Conservation (phyloP, 1,139 yeast species). For the Candida pseudoviswanathii region DNA sequence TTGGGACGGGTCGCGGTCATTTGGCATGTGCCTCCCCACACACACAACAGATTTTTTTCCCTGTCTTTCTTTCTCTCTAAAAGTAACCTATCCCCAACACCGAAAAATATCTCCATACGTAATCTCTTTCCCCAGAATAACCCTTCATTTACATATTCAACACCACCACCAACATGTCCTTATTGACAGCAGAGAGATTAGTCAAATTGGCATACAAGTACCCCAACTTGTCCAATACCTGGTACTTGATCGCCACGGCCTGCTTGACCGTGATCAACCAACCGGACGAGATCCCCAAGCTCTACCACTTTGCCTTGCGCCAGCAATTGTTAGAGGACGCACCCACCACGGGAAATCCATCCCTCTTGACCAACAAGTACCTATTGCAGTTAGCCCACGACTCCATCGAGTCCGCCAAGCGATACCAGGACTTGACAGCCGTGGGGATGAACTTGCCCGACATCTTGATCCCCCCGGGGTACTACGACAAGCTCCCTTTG, state of each 20-base stretch:
- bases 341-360: constrained; percentile 6
- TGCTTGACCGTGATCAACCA: constrained; percentile 79
- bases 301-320: constrained; percentile 74
- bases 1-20: too few relatives aligned
- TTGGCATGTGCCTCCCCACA: background rate
- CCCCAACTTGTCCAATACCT: constrained; percentile 47
- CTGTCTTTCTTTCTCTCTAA: too few relatives aligned
- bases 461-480: constrained; percentile 42
- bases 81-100: too few relatives aligned
- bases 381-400: constrained; percentile 36
- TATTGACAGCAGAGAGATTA: constrained; percentile 65
- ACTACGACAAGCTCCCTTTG: constrained; percentile 43
- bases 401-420: constrained; percentile 39
- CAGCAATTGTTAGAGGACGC: constrained; percentile 44
- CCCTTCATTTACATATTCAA: background rate
- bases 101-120: too few relatives aligned
- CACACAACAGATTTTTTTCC: background rate
- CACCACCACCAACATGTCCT: constrained; percentile 10
- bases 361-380: constrained; percentile 26
- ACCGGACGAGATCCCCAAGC: constrained; percentile 76
- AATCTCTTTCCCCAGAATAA: too few relatives aligned
- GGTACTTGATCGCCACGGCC: constrained; percentile 81
- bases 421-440: constrained; percentile 41
- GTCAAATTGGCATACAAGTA: constrained; percentile 58
- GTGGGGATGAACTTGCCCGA: constrained; percentile 51